Conservation (phyloP, 345 rosid species). For the Pugionium cornutum region DNA sequence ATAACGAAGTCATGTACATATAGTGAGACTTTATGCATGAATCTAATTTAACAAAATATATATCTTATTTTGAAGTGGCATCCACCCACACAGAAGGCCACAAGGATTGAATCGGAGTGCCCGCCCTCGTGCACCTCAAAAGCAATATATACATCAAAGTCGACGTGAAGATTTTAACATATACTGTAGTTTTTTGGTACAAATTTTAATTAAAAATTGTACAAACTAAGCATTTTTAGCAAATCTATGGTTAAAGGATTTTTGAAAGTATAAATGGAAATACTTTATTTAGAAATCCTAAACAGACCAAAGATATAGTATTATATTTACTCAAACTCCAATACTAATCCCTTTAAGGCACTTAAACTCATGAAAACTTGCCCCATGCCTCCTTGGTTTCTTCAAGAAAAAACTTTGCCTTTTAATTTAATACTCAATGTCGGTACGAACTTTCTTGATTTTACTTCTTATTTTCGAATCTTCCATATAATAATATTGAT, state of each 20-base stretch:
- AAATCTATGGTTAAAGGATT: slow-evolving; percentile 25
- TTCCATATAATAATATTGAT: background rate
- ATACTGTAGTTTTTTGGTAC: slow-evolving; percentile 1
- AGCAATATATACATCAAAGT: slow-evolving; percentile 22
- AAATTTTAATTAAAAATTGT: background rate
- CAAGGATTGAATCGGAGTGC: slow-evolving; percentile 38
- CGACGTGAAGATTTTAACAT: slow-evolving; percentile 4
- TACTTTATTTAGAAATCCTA: slow-evolving; percentile 38
- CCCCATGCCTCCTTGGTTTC: slow-evolving; percentile 34
- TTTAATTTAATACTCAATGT: slow-evolving; percentile 23
- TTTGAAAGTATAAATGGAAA: slow-evolving; percentile 26
- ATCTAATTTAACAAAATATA: background rate
- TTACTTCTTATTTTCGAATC: background rate
- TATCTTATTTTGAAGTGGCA: slow-evolving; percentile 21
- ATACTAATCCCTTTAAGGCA: slow-evolving; percentile 35
- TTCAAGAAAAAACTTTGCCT: slow-evolving; percentile 26
- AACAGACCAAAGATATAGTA: slow-evolving; percentile 2
- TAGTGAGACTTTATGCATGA: background rate
- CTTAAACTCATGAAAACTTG: slow-evolving; percentile 37
- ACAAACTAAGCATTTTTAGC: slow-evolving; percentile 26
- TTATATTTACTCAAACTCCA: slow-evolving; percentile 21
- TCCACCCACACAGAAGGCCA: slow-evolving; percentile 21
- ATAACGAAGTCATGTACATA: background rate
- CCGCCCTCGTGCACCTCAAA: slow-evolving; percentile 39
- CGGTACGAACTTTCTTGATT: slow-evolving; percentile 35